A percentile compares a stretch with the other conserved stretches of the same genome.
phyloP scores from a whole-genome alignment of 345 rosid species.

The Camelina laxa region DNA sequence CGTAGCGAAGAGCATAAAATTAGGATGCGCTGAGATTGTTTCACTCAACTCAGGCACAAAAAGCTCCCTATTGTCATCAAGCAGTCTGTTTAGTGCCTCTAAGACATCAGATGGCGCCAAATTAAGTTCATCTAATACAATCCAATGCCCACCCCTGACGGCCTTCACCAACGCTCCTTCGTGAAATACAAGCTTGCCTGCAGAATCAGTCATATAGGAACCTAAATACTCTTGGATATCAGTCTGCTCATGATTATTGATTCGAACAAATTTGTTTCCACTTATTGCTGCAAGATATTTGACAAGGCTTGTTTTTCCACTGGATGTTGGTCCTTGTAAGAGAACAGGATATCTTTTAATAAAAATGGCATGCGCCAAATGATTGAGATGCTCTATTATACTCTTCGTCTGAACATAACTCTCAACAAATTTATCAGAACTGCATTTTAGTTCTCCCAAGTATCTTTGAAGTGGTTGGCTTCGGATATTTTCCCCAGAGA shows the following conservation, averaged over 20 bases:
- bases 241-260: constrained; percentile 96
- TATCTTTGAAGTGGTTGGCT: constrained; percentile 48
- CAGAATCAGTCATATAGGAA: constrained; percentile 74
- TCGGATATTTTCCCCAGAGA: constrained; percentile 55
- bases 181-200: constrained; percentile 88
- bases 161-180: constrained; percentile 97
- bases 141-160: constrained; percentile 88
- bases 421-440: constrained; percentile 52
- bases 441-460: constrained; percentile 47
- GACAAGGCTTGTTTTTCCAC: constrained; percentile 98
- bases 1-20: constrained; percentile 97
- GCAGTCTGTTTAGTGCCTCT: constrained; percentile 89
- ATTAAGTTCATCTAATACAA: constrained; percentile 92
- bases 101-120: constrained; percentile 97
- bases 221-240: constrained; percentile 95
- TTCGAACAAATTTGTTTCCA: constrained; percentile 87
- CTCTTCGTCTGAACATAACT: constrained; percentile 79
- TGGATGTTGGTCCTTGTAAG: constrained; percentile 95
- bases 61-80: constrained; percentile 96
- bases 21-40: constrained; percentile 79
- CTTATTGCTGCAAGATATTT: constrained; percentile 89
- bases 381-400: constrained; percentile 71
- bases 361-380: constrained; percentile 82
- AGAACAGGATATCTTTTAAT: constrained; percentile 88
- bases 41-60: constrained; percentile 86